Percentiles rank a stretch among this genome's conserved stretches.
phyloP scores from a whole-genome alignment of 2,329 filamentous ascomycete genomes.

The Ceratocystis ficicola region DNA sequence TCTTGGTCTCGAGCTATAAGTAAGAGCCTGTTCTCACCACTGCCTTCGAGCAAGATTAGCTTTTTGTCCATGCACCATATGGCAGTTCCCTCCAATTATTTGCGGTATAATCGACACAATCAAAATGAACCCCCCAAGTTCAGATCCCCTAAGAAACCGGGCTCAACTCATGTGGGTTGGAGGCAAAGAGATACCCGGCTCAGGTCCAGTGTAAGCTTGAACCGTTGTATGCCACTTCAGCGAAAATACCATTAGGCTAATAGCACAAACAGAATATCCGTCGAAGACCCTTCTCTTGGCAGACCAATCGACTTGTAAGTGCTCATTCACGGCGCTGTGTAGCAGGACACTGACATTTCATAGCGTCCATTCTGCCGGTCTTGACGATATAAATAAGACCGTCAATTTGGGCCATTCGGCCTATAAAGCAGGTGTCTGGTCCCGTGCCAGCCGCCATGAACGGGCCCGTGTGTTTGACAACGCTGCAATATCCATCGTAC shows the following conservation, averaged over 20 bases:
- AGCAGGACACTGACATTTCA: neutral
- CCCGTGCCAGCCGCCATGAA: slow-evolving; percentile 30
- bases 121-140: too few species aligned
- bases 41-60: too few species aligned
- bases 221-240: neutral
- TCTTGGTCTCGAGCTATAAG: too few species aligned
- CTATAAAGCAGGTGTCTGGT: slow-evolving; percentile 34
- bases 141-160: too few species aligned
- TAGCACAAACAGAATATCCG: slow-evolving; percentile 32
- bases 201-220: slow-evolving; percentile 36
- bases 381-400: slow-evolving; percentile 36
- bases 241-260: neutral
- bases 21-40: too few species aligned
- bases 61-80: too few species aligned
- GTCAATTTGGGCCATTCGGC: slow-evolving; percentile 38
- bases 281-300: slow-evolving; percentile 43
- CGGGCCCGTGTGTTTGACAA: slow-evolving; percentile 36
- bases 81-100: too few species aligned
- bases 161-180: slow-evolving; percentile 25
- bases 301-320: slow-evolving; percentile 40
- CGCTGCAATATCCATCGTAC: slow-evolving; percentile 34
- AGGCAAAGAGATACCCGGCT: slow-evolving; percentile 29
- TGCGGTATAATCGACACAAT: too few species aligned
- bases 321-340: too few species aligned
- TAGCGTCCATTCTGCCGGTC: slow-evolving; percentile 29